phyloP scores from a whole-genome alignment of 1,139 yeast genomes.

The Scheffersomyces cryptocercus region DNA sequence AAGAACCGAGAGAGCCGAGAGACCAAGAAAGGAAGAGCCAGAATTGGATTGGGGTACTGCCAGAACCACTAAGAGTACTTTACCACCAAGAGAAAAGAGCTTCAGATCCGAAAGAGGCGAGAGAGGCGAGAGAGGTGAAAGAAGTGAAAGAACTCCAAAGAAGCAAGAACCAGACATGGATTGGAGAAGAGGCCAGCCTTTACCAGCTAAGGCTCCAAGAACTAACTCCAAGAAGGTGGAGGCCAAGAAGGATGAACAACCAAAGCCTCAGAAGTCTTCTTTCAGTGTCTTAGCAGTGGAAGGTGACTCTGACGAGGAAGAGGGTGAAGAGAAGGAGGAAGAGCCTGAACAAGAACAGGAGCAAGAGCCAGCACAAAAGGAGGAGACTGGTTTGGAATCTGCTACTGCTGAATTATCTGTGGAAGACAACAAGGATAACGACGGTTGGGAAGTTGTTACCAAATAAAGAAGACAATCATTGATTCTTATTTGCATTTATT shows the following conservation, averaged over 20 bases:
- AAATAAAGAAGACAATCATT: constrained; percentile 19
- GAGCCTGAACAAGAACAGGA: constrained; percentile 8
- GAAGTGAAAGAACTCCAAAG: constrained; percentile 41
- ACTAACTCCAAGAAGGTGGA: constrained; percentile 16
- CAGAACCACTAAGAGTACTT: constrained; percentile 24
- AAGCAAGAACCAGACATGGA: constrained; percentile 56
- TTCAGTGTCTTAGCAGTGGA: constrained; percentile 69
- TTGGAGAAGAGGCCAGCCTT: constrained; percentile 48
- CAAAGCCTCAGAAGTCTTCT: constrained; percentile 54
- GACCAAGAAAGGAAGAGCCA: constrained; percentile 29
- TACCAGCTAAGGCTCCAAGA: constrained; percentile 17
- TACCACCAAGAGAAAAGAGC: constrained; percentile 34
- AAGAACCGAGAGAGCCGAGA: constrained; percentile 24
- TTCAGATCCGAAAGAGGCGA: constrained; percentile 20
- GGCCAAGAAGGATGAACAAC: constrained; percentile 34
- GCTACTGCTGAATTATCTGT: constrained; percentile 46
- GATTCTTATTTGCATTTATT: not conserved
- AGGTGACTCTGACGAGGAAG: constrained; percentile 59
- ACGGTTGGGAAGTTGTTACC: constrained; percentile 69
- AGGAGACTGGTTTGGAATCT: constrained; percentile 36
- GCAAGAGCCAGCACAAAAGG: constrained; percentile 11
- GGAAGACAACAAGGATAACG: constrained; percentile 36
- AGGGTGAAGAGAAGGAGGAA: constrained; percentile 29
- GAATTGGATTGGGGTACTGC: constrained; percentile 47
- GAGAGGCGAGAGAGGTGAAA: constrained; percentile 18